Base-by-base conservation (phyloP, 441 rosid genomes). In the Erysimum pusillum region DNA sequence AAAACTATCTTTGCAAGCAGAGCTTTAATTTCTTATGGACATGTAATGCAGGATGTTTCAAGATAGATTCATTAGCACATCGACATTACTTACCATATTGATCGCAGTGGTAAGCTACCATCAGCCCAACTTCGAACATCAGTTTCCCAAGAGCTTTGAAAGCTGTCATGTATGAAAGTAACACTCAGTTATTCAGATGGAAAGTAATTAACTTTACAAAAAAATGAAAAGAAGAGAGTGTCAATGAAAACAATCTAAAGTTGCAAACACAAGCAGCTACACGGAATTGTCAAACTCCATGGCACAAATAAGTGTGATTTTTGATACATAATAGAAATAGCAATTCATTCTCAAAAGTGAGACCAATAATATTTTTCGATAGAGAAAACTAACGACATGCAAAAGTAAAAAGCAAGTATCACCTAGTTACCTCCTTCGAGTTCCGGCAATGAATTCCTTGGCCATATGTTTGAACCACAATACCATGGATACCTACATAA, bases 381-480 rank as follows among this genome's bases (percentile, higher is more conserved):
- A 11, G 41, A 54, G 25, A 11, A 61, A 41, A 28, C 67, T 8
- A 59, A 53, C 14, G 10, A 39, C 22, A 22, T 38, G 15, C 39
- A 52, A 72, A 44, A 59, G 64, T 12, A 51, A 35, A 35, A 67
- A n/a, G 34, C 73, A 62, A 12, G 51, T 52, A 54, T 42, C 39
- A 75, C 59, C 76, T 57, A 64, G 76, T 75, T 90, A 92, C 97
- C 98, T 70, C 68, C 83, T 90, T 95, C 94, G 63, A 95, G 88
- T 82, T 95, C 96, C 51, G 98, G 96, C 69, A 95, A 76, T 54
- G 88, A 89, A 71, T 49, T 67, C 18, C 18, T 36, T 59, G 99
- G 99, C 98, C 99, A 95, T 83, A 92, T 89, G 80, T 95, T 95
- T 75, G 94, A 87, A 75, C 98, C 90, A 72, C 99, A 95, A 74